Evolutionary conservation across 2,329 filamentous ascomycete species (phyloP).

Genomic region (Colletotrichum scovillei): DNA sequence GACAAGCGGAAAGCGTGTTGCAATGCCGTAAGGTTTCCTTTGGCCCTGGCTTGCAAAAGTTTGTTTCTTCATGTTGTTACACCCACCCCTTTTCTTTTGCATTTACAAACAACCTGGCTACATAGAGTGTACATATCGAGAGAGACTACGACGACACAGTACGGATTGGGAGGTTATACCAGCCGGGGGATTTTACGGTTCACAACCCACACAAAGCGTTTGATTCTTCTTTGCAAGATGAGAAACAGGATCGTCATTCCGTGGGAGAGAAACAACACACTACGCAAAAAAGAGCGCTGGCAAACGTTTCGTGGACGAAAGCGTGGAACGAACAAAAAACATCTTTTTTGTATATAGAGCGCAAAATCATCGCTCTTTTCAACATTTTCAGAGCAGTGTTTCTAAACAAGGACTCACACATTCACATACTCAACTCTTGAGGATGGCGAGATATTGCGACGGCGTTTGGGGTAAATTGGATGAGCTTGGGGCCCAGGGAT

Average conservation of each 20-base stretch:
- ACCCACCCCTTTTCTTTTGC: neutral
- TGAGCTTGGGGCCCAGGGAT: neutral
- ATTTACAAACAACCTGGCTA: slow-evolving; percentile 5
- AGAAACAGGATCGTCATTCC: neutral
- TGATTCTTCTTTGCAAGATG: neutral
- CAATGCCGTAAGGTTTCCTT: neutral
- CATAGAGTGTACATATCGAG: slow-evolving; percentile 32
- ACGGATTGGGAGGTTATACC: slow-evolving; percentile 32
- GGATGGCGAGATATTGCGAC: neutral
- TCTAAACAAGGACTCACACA: neutral
- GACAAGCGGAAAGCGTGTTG: slow-evolving; percentile 8
- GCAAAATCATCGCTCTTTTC: neutral
- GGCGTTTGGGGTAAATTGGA: slow-evolving; percentile 7
- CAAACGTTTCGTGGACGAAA: neutral
- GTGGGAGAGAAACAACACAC: neutral
- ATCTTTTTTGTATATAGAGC: slow-evolving; percentile 4
- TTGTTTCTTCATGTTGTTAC: neutral
- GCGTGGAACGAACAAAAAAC: neutral
- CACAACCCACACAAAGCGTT: slow-evolving; percentile 17
- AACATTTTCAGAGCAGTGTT: neutral
- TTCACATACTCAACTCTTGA: neutral
- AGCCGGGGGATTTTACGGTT: slow-evolving; percentile 19
- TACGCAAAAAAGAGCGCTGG: neutral
- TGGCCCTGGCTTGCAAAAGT: slow-evolving; percentile 1
- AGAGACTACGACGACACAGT: slow-evolving; percentile 12